Base-by-base conservation (phyloP, 768 basidiomycete species). In the Panaeolus cyanescens region DNA sequence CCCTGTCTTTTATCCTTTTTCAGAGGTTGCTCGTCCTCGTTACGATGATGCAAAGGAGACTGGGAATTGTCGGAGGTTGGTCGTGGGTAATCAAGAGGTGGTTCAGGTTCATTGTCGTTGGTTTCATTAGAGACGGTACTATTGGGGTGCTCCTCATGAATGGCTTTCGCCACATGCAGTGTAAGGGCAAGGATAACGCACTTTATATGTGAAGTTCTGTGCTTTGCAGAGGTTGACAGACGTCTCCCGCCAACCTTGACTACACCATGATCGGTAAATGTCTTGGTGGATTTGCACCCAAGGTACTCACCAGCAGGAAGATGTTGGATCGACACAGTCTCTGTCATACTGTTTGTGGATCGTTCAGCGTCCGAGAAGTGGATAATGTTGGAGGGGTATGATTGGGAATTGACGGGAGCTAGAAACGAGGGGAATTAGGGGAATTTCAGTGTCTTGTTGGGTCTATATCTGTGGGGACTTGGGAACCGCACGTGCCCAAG, bases 171-270 rank as follows among this genome's bases (percentile, higher is more conserved):
- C 10, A 9, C 42, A 10, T 19, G 36, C 19, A n/a, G 39, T n/a
- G 7, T 30, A 8, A 10, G 8, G 25, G 42, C 20, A 7, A 32
- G 19, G 55, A 42, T 19, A 15, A 71, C 77, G 53, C 64, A 83
- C 82, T 71, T 59, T 17, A 69, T 54, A 3, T 60, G 62, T 55
- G 75, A 76, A 13, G 74, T 63, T 64, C 70, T 83, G 59, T 72
- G 77, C 64, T 72, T 82, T 1, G 77, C 66, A 34, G 75, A 76
- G 30, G 77, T 63, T 20, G 85, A 86, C 37, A 82, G 77, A 13
- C 85, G 79, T 50, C 85, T 79, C 28, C 84, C 83, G 32, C 78
- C 84, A 13, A 85, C 83, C 70, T 80, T 80, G 60, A 80, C 79
- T 81, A 55, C 32, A 3, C 20, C 19, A 32, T 9, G 50, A 59